Percentiles rank a stretch among this genome's conserved stretches.
Evolutionary conservation across 306 rosid genomes (phyloP).

Genomic region (Lupinus albus): DNA sequence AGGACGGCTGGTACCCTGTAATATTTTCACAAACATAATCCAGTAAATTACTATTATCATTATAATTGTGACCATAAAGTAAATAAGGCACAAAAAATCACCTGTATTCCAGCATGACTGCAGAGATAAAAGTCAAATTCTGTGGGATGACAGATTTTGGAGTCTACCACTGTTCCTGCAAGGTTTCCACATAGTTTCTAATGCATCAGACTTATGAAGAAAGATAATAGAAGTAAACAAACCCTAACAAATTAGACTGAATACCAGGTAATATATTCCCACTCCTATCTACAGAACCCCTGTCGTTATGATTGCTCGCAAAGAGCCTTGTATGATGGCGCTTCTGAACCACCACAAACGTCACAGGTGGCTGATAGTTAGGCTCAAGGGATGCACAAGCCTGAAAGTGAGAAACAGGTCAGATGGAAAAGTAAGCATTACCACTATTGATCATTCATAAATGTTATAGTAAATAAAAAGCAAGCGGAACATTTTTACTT

Average conservation of each 20-base stretch:
- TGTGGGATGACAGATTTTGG: constrained; percentile 92
- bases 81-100: background rate
- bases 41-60: background rate
- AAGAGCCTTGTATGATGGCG: constrained; percentile 95
- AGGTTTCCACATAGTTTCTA: background rate
- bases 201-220: background rate
- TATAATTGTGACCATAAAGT: background rate
- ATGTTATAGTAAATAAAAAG: background rate
- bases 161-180: constrained; percentile 94
- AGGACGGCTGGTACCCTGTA: constrained; percentile 95
- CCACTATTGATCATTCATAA: background rate
- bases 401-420: constrained; percentile 39
- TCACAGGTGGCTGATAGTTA: constrained; percentile 96
- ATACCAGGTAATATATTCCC: constrained; percentile 96
- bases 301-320: constrained; percentile 76
- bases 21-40: constrained; percentile 11
- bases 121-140: constrained; percentile 95
- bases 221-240: background rate
- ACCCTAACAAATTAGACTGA: background rate
- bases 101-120: constrained; percentile 98
- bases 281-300: constrained; percentile 68
- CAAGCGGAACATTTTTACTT: background rate
- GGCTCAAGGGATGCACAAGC: constrained; percentile 93
- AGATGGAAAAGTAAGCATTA: background rate
- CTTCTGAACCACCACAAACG: constrained; percentile 95